A percentile compares a stretch with the other conserved stretches of the same genome.
Conservation (phyloP, 441 rosid genomes). For the Arabidopsis hybrid region DNA sequence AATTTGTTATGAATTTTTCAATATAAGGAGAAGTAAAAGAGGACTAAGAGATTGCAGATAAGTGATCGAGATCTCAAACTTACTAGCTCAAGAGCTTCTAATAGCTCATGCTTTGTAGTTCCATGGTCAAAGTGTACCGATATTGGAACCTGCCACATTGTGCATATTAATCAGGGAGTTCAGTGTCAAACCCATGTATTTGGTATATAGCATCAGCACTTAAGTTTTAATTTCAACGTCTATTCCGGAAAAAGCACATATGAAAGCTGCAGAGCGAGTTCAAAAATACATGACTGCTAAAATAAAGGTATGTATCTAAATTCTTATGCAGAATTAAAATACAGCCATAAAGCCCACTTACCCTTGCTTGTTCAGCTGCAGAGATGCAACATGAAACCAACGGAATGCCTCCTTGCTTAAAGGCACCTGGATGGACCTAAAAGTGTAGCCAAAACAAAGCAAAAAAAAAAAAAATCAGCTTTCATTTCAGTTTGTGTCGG, state of each 20-base stretch:
- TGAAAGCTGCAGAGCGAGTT: conserved; percentile 8
- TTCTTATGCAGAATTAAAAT: conserved; percentile 11
- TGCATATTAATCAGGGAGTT: conserved; percentile 7
- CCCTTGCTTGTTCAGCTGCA: conserved; percentile 87
- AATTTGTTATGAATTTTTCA: conserved; percentile 28
- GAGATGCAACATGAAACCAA: conserved; percentile 88
- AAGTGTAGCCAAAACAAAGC: conserved; percentile 30
- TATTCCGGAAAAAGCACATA: not conserved
- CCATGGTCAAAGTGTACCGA: conserved; percentile 98
- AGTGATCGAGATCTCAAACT: conserved; percentile 28
- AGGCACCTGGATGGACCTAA: conserved; percentile 94
- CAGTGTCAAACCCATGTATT: conserved; percentile 1
- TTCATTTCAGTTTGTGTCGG: not conserved
- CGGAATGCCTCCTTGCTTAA: conserved; percentile 85
- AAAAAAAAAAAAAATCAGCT: not conserved
- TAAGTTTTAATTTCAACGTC: not conserved
- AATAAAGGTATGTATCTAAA: not conserved
- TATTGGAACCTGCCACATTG: conserved; percentile 82
- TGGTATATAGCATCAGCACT: not conserved
- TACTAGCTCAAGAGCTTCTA: conserved; percentile 84
- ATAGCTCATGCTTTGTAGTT: conserved; percentile 78
- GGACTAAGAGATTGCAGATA: conserved; percentile 4
- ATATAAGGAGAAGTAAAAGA: conserved; percentile 11
- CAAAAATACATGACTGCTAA: conserved; percentile 1
- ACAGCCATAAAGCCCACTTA: conserved; percentile 47